A percentile compares a stretch with the other conserved stretches of the same genome.
Conservation (phyloP, 2,329 filamentous ascomycete genomes). For the Colletotrichum lentis region DNA sequence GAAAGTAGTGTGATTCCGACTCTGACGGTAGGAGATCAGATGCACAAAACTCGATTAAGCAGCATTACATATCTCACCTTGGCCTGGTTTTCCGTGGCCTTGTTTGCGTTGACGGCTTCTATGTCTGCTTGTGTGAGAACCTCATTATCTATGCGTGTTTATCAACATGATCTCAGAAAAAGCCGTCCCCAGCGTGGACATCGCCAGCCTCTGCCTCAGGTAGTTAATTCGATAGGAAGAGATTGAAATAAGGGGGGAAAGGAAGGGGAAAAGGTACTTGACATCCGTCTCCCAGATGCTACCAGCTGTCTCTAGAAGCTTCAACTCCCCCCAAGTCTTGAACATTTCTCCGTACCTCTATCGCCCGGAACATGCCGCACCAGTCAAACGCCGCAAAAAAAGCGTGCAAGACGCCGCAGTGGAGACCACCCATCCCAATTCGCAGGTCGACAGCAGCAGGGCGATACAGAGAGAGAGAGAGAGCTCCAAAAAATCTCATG, state of each 20-base stretch:
- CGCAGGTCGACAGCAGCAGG: not conserved
- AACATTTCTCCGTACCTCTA: slow-evolving; percentile 15
- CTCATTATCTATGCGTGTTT: too few species aligned
- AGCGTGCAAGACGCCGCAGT: slow-evolving; percentile 1
- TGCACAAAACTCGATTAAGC: too few species aligned
- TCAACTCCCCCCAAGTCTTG: not conserved
- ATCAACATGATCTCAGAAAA: not conserved
- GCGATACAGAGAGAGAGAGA: not conserved
- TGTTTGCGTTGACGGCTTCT: not conserved
- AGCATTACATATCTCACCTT: not conserved
- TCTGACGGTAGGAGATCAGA: too few species aligned
- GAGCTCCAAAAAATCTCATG: slow-evolving; percentile 33
- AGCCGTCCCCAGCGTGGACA: not conserved
- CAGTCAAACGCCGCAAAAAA: slow-evolving; percentile 26
- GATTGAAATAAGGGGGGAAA: too few species aligned
- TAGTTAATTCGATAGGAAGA: too few species aligned
- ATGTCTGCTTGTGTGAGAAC: not conserved
- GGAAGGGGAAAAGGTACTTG: not conserved
- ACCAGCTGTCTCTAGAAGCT: not conserved
- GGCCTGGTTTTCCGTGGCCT: not conserved
- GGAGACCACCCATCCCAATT: slow-evolving; percentile 7
- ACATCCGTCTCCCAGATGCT: not conserved
- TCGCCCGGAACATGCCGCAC: slow-evolving; percentile 19
- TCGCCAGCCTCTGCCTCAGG: not conserved
- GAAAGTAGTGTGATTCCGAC: too few species aligned